phyloP scores from a whole-genome alignment of 306 rosid genomes.

The Sphenostylis stenocarpa region DNA sequence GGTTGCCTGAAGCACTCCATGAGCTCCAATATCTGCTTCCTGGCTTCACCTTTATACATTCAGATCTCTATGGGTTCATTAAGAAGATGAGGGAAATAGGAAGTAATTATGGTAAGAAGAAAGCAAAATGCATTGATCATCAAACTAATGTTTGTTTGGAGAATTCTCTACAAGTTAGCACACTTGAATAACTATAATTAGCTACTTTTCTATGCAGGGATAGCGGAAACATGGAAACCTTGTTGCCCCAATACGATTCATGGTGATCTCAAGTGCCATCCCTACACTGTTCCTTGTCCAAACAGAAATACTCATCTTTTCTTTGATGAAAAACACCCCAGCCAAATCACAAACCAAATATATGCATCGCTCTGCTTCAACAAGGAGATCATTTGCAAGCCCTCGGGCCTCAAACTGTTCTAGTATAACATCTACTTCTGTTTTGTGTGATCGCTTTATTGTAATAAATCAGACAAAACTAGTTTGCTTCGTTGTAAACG shows the following conservation, averaged over 20 bases:
- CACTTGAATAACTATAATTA: neutral
- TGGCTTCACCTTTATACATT: constrained; percentile 21
- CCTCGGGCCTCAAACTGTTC: neutral
- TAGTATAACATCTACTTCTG: neutral
- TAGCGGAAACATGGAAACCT: constrained; percentile 36
- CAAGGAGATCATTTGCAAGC: constrained; percentile 25
- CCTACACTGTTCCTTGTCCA: constrained; percentile 13
- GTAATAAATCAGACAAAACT: too few species aligned
- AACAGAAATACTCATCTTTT: constrained; percentile 39
- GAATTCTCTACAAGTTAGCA: too few species aligned
- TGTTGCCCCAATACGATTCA: constrained; percentile 36
- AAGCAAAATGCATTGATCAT: neutral
- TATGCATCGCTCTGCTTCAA: constrained; percentile 26
- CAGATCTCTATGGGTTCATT: constrained; percentile 32
- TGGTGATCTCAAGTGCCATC: constrained; percentile 30
- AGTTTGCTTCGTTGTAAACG: too few species aligned
- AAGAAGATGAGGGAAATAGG: constrained; percentile 26
- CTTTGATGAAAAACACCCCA: constrained; percentile 38
- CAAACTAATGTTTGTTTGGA: too few species aligned
- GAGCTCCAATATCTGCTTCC: constrained; percentile 34
- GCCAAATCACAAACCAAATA: constrained; percentile 25
- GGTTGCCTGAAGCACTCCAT: constrained; percentile 16
- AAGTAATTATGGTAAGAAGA: constrained; percentile 29
- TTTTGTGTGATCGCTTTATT: neutral
- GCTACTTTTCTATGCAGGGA: constrained; percentile 31